Conservation (phyloP, 768 basidiomycete genomes). For the Suillus cothurnatus region DNA sequence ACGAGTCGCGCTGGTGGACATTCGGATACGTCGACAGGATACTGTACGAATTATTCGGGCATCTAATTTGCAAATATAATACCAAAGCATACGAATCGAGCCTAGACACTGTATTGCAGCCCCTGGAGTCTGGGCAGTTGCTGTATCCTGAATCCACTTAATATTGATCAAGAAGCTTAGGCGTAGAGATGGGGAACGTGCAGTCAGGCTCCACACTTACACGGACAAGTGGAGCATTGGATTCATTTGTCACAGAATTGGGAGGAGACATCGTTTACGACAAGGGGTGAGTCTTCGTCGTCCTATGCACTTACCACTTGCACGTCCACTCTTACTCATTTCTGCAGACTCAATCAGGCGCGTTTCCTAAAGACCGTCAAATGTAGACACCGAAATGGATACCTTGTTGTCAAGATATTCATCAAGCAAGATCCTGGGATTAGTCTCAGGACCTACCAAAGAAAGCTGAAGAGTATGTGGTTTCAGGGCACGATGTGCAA, state of each 20-base stretch:
- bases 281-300: constrained; percentile 62
- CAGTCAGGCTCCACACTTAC: constrained; percentile 73
- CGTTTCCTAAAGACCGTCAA: constrained; percentile 76
- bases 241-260: constrained; percentile 90
- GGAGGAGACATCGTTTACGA: constrained; percentile 89
- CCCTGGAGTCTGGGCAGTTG: not conserved
- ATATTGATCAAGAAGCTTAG: not conserved
- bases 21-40: not conserved
- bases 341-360: constrained; percentile 31
- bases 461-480: constrained; percentile 71
- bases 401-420: constrained; percentile 91
- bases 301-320: not conserved
- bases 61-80: not conserved
- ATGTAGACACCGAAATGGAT: constrained; percentile 81
- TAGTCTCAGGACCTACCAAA: constrained; percentile 71
- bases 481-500: constrained; percentile 1
- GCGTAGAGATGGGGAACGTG: constrained; percentile 69
- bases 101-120: not conserved
- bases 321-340: not conserved
- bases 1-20: not conserved
- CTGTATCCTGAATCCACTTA: not conserved
- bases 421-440: constrained; percentile 90
- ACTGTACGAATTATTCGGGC: not conserved
- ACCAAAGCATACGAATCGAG: not conserved
- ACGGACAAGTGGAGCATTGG: constrained; percentile 77